Evolutionary conservation across 495 filamentous ascomycete genomes (phyloP), one percentile per base, ranked within the genome.

Genomic region (Penicillium tannophilum): DNA sequence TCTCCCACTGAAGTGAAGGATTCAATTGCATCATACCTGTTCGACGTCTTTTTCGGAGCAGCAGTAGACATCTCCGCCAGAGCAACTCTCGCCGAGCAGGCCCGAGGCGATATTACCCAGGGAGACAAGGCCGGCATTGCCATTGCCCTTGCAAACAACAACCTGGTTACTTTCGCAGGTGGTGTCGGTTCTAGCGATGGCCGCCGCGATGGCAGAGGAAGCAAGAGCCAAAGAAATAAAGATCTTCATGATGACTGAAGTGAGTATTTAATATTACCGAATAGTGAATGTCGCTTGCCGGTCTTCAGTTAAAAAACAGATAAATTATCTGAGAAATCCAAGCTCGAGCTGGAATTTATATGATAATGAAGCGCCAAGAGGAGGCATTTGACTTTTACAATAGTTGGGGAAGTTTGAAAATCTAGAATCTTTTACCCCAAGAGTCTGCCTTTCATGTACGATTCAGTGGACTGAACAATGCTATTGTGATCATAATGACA

Each of bases 161-260:
- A 23, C 19, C 50, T 62, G 42, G 43, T 54, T 2, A 26, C 48
- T 62, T n/a, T 56, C 7, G 30, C 59, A 62, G 33, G 33, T 36
- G n/a, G 44, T 36, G 9, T 12, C 8, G 9, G 10, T 12, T 11
- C 10, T 36, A 12, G 33, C 33, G 9, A 36, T 36, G 9, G 33
- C 6, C 33, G 33, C 33, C 33, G 33, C 33, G 33, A 36, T 36
- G 33, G 33, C 56, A 11, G 58, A 6, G 3, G 45, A 24, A 19
- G 60, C 60, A 49, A 53, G 51, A 19, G 45, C 20, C 26, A 63
- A 17, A 46, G 56, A 31, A 14, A 60, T 36, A 10, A 46, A 55
- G 28, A 66, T 23, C 60, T 60, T 66, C 60, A 66, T 66, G 14
- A 20, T 58, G 49, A 17, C 17, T 36, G 12, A 36, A 36, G 9